Evolutionary conservation across 2,329 filamentous ascomycete genomes (phyloP).

Genomic region (Piedraia hortae): DNA sequence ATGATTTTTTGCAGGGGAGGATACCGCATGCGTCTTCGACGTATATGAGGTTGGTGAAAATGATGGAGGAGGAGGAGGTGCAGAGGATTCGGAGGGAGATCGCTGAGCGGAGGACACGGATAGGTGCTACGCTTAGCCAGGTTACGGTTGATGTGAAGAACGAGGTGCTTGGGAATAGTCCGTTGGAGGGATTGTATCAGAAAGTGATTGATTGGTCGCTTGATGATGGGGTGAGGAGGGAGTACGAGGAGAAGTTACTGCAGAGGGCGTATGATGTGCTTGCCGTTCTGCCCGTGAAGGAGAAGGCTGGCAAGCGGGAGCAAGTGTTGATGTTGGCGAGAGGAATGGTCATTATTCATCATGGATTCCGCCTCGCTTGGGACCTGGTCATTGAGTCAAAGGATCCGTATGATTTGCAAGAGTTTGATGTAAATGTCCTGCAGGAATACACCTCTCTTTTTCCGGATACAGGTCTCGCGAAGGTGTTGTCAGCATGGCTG

Average conservation of each 20-base stretch:
- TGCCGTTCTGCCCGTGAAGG: slow-evolving; percentile 33
- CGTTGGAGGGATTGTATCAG: slow-evolving; percentile 54
- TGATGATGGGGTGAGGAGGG: slow-evolving; percentile 59
- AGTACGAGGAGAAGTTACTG: slow-evolving; percentile 74
- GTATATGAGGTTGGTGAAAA: slow-evolving; percentile 57
- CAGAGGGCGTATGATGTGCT: slow-evolving; percentile 57
- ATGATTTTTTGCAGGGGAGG: slow-evolving; percentile 56
- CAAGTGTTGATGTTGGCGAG: slow-evolving; percentile 51
- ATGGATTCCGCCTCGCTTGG: slow-evolving; percentile 76
- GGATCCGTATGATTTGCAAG: slow-evolving; percentile 43
- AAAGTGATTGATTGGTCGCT: slow-evolving; percentile 71
- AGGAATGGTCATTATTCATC: slow-evolving; percentile 90
- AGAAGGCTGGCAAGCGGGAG: slow-evolving; percentile 42
- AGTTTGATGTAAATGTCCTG: slow-evolving; percentile 54
- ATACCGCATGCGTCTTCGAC: slow-evolving; percentile 54
- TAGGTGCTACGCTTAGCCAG: slow-evolving; percentile 59
- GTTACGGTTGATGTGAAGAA: slow-evolving; percentile 69
- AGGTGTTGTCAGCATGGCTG: slow-evolving; percentile 57
- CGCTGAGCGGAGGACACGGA: slow-evolving; percentile 58
- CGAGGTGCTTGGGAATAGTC: slow-evolving; percentile 51
- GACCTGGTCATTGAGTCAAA: slow-evolving; percentile 73
- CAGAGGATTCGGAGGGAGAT: slow-evolving; percentile 75
- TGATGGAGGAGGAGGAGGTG: slow-evolving; percentile 64
- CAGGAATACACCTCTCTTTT: slow-evolving; percentile 63
- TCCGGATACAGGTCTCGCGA: slow-evolving; percentile 54